phyloP scores from a whole-genome alignment of 2,329 filamentous ascomycete species.

The Ceratocystis cacaofunesta region DNA sequence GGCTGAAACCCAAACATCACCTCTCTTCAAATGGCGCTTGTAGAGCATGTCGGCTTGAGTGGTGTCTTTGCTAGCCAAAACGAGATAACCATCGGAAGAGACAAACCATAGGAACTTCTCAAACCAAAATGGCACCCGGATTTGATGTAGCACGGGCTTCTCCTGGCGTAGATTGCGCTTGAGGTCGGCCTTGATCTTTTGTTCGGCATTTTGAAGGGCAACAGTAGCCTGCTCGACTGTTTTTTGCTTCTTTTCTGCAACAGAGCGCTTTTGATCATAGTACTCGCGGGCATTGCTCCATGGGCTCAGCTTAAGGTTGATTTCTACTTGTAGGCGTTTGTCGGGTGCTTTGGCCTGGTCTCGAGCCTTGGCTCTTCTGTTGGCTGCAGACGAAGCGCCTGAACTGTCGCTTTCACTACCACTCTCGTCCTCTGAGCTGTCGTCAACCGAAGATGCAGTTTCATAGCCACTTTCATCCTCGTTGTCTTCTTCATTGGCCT shows the following conservation, averaged over 20 bases:
- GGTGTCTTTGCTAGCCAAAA: constrained; percentile 75
- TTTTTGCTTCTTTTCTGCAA: constrained; percentile 74
- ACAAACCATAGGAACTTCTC: constrained; percentile 96
- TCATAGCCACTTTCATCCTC: constrained; percentile 43
- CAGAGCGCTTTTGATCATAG: constrained; percentile 74
- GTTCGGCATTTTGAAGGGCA: constrained; percentile 63
- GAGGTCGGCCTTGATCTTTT: constrained; percentile 17
- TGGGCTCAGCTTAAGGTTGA: constrained; percentile 66
- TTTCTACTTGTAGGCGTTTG: constrained; percentile 57
- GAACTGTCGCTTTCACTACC: constrained; percentile 21
- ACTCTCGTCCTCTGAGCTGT: constrained; percentile 31
- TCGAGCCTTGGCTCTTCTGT: constrained; percentile 19
- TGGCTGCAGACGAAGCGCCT: not conserved
- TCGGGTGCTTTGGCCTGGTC: constrained; percentile 28
- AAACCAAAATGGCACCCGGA: constrained; percentile 81
- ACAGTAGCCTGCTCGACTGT: constrained; percentile 67
- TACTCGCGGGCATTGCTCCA: constrained; percentile 88
- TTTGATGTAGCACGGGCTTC: constrained; percentile 69
- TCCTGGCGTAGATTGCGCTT: constrained; percentile 73
- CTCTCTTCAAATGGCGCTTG: constrained; percentile 67
- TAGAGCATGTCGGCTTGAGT: constrained; percentile 92
- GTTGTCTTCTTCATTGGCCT: constrained; percentile 50
- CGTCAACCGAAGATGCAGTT: constrained; percentile 46
- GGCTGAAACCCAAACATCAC: constrained; percentile 83
- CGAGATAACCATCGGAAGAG: constrained; percentile 86